A percentile compares a stretch with the other conserved stretches of the same genome.
Conservation (phyloP, 495 filamentous ascomycete genomes). For the Xylaria intraflava region DNA sequence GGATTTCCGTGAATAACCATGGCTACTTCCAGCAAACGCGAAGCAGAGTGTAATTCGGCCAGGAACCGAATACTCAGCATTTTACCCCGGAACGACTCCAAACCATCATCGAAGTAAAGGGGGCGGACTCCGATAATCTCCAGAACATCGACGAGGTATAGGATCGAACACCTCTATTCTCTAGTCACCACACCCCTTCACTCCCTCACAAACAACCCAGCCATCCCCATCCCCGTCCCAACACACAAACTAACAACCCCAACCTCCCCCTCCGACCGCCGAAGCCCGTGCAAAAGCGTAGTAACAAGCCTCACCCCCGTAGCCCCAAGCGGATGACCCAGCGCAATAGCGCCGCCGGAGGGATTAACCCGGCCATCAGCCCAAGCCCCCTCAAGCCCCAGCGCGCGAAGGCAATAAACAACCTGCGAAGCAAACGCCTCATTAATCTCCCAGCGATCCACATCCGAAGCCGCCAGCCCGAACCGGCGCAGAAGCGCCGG, state of each 20-base stretch:
- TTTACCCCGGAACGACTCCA: no score
- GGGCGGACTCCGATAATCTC: no score
- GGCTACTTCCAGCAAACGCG: no score
- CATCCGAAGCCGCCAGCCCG: constrained; percentile 58
- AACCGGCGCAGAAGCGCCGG: constrained; percentile 66
- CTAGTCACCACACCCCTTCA: constrained; percentile 30
- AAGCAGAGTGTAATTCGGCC: no score
- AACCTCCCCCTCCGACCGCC: constrained; percentile 52
- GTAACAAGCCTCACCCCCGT: constrained; percentile 79
- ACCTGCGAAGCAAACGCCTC: constrained; percentile 92
- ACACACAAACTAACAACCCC: constrained; percentile 84
- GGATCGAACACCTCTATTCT: not conserved
- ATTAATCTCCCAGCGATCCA: constrained; percentile 93
- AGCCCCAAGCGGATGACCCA: constrained; percentile 89
- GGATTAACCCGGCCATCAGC: constrained; percentile 70
- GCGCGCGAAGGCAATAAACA: constrained; percentile 67
- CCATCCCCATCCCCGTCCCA: constrained; percentile 91
- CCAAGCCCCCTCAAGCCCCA: constrained; percentile 58
- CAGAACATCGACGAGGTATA: not conserved
- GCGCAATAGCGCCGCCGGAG: constrained; percentile 86
- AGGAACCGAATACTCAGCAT: no score
- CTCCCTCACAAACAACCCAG: constrained; percentile 76
- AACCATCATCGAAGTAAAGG: no score
- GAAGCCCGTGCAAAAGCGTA: constrained; percentile 62
- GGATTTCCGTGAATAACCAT: no score